A percentile compares a stretch with the other conserved stretches of the same genome.
Conservation (phyloP, 352 stramenopile genomes). For the Saprolegnia diclina region DNA sequence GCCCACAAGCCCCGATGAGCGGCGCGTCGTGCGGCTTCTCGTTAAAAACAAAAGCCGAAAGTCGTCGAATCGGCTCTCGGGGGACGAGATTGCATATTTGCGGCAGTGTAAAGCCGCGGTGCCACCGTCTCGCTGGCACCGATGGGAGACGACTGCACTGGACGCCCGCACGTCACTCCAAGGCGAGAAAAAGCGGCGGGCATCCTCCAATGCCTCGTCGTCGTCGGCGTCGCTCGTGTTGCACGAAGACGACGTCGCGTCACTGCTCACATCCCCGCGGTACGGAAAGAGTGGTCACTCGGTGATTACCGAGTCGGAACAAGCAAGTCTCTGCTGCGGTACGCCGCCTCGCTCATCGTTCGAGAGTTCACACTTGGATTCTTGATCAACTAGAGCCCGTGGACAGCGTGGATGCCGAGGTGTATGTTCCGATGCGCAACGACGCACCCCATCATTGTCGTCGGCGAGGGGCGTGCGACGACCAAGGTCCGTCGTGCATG, state of each 20-base stretch:
- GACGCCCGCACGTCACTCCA: neutral
- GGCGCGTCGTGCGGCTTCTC: neutral
- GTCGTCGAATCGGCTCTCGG: neutral
- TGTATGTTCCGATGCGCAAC: neutral
- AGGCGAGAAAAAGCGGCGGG: neutral
- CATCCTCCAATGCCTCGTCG: neutral
- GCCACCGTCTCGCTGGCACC: neutral
- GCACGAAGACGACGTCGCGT: neutral
- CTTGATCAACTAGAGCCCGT: conserved; percentile 6
- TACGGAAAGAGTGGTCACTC: neutral
- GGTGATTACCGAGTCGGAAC: neutral
- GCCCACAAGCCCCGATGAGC: neutral
- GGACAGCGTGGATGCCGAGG: conserved; percentile 7
- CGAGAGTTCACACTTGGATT: neutral
- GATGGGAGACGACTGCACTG: conserved; percentile 1
- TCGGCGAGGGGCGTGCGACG: neutral
- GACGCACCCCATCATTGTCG: neutral
- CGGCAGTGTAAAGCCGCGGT: neutral
- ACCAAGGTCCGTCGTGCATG: neutral
- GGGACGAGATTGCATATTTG: neutral
- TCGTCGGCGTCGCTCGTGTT: neutral
- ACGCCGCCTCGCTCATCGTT: neutral
- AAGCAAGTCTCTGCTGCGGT: neutral
- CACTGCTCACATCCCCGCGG: neutral
- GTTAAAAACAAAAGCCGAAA: conserved; percentile 24